Percentiles rank a stretch among this genome's conserved stretches.
Evolutionary conservation across 306 rosid genomes (phyloP).

Genomic region (Cucumis melo): DNA sequence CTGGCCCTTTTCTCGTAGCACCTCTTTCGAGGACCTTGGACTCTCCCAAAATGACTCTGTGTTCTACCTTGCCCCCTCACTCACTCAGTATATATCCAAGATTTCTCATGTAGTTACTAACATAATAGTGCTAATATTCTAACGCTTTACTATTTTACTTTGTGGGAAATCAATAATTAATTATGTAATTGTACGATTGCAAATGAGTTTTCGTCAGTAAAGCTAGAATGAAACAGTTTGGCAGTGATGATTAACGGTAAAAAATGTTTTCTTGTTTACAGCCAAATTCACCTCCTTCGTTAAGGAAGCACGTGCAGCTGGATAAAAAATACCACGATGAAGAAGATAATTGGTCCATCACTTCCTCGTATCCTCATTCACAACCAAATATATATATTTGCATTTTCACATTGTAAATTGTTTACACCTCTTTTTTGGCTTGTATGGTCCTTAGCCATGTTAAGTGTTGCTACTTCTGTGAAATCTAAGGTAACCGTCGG

Average conservation of each 20-base stretch:
- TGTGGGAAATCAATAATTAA: neutral
- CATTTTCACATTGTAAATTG: neutral
- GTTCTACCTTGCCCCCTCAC: neutral
- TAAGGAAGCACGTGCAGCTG: conserved; percentile 35
- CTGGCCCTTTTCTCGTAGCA: neutral
- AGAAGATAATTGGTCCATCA: conserved; percentile 71
- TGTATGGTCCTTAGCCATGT: conserved; percentile 35
- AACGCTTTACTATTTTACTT: neutral
- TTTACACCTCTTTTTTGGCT: neutral
- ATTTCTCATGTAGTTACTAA: neutral
- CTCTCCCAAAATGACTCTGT: neutral
- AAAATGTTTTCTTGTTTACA: conserved; percentile 20
- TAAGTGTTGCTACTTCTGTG: conserved; percentile 53
- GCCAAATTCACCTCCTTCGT: conserved; percentile 59
- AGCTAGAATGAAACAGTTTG: neutral
- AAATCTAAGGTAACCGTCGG: conserved; percentile 74
- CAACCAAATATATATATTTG: neutral
- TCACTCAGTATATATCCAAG: neutral
- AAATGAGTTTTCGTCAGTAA: neutral
- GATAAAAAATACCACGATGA: conserved; percentile 66
- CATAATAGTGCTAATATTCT: neutral
- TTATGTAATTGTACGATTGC: neutral
- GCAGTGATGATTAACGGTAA: neutral
- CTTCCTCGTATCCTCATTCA: conserved; percentile 77
- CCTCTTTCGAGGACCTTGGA: neutral